phyloP scores from a whole-genome alignment of 176 grass and related monocot species.

The Phoenix roebelenii region DNA sequence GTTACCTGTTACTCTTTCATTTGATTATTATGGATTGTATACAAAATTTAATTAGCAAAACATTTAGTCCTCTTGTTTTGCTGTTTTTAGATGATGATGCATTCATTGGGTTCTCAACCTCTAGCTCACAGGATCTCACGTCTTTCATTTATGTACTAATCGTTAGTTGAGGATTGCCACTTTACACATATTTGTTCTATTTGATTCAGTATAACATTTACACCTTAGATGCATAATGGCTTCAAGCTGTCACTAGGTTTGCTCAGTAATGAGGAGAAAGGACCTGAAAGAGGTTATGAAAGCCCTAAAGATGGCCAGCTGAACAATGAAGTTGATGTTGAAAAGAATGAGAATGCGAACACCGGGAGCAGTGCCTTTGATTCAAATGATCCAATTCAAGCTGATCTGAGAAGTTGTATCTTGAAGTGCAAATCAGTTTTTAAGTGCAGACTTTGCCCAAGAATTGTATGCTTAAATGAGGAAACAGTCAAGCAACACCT shows the following conservation, averaged over 20 bases:
- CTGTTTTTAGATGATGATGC: no score
- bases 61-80: no score
- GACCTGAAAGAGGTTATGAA: slow-evolving; percentile 15
- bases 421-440: slow-evolving; percentile 84
- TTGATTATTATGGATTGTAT: no score
- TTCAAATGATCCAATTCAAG: slow-evolving; percentile 21
- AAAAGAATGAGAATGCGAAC: slow-evolving; percentile 17
- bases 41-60: no score
- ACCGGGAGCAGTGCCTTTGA: slow-evolving; percentile 18
- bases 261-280: slow-evolving; percentile 39
- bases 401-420: slow-evolving; percentile 50
- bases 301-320: slow-evolving; percentile 11
- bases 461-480: slow-evolving; percentile 76
- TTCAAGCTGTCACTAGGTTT: slow-evolving; percentile 11
- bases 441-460: slow-evolving; percentile 84
- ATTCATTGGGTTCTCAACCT: no score
- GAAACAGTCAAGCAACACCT: slow-evolving; percentile 72
- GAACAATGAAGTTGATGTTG: slow-evolving; percentile 22
- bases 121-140: no score
- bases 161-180: no score
- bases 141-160: no score
- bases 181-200: no score
- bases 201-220: no score
- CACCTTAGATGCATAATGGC: background rate
- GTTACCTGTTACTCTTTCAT: no score